Evolutionary conservation across 2,329 filamentous ascomycete genomes (phyloP).

Genomic region (Aureobasidium sp.): DNA sequence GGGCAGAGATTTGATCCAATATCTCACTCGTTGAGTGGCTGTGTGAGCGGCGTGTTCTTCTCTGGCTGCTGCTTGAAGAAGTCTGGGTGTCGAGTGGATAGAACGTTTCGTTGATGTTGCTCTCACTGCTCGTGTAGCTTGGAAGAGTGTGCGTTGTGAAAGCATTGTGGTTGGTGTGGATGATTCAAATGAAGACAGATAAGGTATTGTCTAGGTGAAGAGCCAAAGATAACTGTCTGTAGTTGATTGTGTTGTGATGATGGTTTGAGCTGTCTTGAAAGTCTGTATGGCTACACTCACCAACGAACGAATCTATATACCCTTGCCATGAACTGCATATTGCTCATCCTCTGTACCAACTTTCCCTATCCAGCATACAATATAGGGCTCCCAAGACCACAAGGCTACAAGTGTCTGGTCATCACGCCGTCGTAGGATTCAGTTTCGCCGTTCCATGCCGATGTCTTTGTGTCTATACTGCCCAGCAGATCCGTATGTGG

Average conservation of each 20-base stretch:
- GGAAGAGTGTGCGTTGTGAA: background rate
- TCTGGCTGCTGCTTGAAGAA: background rate
- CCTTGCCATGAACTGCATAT: background rate
- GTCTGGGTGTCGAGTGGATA: background rate
- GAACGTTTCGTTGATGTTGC: background rate
- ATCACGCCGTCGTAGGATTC: constrained; percentile 8
- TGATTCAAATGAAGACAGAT: too few species aligned
- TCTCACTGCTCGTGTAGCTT: background rate
- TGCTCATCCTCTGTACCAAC: background rate
- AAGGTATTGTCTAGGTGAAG: background rate
- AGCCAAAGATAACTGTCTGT: background rate
- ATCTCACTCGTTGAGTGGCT: background rate
- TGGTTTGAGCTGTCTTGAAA: background rate
- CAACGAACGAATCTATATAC: background rate
- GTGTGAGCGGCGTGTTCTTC: constrained; percentile 8
- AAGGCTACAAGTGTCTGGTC: background rate
- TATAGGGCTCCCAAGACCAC: background rate
- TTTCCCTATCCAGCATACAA: background rate
- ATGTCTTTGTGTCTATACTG: background rate
- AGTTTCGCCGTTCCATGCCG: background rate
- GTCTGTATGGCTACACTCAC: background rate
- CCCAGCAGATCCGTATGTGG: too few species aligned
- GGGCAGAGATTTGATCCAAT: constrained; percentile 9
- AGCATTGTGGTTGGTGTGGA: background rate
- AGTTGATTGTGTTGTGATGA: background rate